A percentile compares a stretch with the other conserved stretches of the same genome.
phyloP scores from a whole-genome alignment of 2,329 filamentous ascomycete species.

The Chaetothyriales sp. region DNA sequence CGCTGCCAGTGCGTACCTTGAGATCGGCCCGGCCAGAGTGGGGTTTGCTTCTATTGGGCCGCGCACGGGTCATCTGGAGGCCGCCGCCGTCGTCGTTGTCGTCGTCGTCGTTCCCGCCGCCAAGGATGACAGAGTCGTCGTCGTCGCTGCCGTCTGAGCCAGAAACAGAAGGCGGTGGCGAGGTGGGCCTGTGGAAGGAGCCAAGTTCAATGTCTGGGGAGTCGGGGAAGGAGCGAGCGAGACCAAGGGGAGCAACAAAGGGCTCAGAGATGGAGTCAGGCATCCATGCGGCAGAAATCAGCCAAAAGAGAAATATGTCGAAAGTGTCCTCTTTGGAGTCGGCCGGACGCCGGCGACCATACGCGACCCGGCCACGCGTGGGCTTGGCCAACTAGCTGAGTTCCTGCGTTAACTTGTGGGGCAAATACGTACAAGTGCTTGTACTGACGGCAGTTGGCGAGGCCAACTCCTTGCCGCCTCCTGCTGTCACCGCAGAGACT shows the following conservation, averaged over 20 bases:
- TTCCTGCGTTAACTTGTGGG: neutral
- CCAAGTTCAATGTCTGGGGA: slow-evolving; percentile 10
- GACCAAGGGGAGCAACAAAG: slow-evolving; percentile 13
- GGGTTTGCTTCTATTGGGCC: slow-evolving; percentile 16
- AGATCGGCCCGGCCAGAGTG: slow-evolving; percentile 11
- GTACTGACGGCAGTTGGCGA: neutral
- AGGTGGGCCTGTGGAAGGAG: neutral
- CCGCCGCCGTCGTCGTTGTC: slow-evolving; percentile 5
- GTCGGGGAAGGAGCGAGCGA: slow-evolving; percentile 4
- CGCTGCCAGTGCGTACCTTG: slow-evolving; percentile 12
- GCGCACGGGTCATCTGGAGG: slow-evolving; percentile 21
- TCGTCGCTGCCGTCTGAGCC: slow-evolving; percentile 9
- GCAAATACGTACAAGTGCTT: neutral
- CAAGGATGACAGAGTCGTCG: slow-evolving; percentile 11
- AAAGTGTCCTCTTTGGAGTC: neutral
- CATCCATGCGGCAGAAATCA: slow-evolving; percentile 16
- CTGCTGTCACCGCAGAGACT: too few species aligned
- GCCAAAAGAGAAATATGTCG: neutral
- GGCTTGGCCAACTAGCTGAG: neutral
- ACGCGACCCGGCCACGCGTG: neutral
- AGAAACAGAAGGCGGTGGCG: neutral
- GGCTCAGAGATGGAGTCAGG: slow-evolving; percentile 19
- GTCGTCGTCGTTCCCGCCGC: too few species aligned
- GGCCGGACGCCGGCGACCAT: neutral
- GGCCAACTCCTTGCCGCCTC: neutral